Base-by-base conservation (phyloP, 2,329 filamentous ascomycete species). In the Calonectria hongkongensis region DNA sequence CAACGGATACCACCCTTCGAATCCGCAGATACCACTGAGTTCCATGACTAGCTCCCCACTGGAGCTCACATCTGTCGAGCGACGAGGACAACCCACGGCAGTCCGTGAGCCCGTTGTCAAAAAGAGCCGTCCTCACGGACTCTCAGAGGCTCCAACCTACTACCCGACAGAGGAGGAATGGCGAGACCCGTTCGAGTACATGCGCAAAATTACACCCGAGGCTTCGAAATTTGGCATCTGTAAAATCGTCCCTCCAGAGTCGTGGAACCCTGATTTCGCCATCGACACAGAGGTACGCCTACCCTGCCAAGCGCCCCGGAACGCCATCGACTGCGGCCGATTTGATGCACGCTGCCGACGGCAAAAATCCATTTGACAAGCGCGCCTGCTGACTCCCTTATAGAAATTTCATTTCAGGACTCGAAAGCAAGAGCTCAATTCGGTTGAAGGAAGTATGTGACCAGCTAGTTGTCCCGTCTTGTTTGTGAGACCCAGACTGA, bases 351-450 rank as follows among this genome's bases (percentile, higher is more conserved):
- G 18, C 12, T 27, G 7, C 36, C 36, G 16, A 27, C 33, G 3
- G 9, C 28, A 15, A 41, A 10, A 10, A 41, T 16, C n/a, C 33
- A 41, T 27, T 60, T n/a, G n/a, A 33, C 15, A 33, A 48, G 28
- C 10, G 5, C 36, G n/a, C 70, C 45, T 77, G 82, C 72, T 74
- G 66, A 79, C 70, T 68, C 27, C 15, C 28, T 18, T 72, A 27
- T 65, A 98, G 96, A 94, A 93, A 85, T 99, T 99, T 81, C 97
- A 99, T 84, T 99, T 99, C 82, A 92, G 95, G 76, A 99, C 97
- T 16, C 92, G 97, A 82, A 95, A 97, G 83, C 97, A 99, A 84
- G 96, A 98, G 84, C 88, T 99, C 74, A 99, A 99, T 84, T 98
- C 96, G 18, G 95, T 98, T 62, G 97, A 99, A 93, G 97, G 97